These are phyloP conservation scores for Thymus mandschuricus DNA, from an alignment of 257 asterid species.

Conservation along the genomic window DNA sequence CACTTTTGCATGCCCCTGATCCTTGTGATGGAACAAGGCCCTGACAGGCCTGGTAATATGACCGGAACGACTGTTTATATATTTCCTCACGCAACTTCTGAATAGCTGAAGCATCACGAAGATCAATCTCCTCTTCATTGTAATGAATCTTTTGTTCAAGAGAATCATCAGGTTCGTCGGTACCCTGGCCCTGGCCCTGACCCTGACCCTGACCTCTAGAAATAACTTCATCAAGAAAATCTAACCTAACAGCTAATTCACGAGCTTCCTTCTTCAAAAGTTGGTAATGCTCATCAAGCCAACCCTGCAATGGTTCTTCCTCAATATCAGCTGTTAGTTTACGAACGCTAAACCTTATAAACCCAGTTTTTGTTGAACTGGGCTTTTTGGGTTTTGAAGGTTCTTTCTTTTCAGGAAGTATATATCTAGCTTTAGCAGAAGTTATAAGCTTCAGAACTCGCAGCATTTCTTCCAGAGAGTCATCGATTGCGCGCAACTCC, in stretches of 20 bases:
- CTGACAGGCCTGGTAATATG: conserved; percentile 91
- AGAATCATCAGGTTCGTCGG: conserved; percentile 60
- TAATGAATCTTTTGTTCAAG: conserved; percentile 58
- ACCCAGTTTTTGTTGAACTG: conserved; percentile 74
- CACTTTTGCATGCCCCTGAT: conserved; percentile 91
- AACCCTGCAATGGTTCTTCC: conserved; percentile 99
- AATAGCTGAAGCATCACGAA: conserved; percentile 66
- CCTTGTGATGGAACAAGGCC: conserved; percentile 72
- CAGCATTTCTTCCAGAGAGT: conserved; percentile 93
- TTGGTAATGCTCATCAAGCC: conserved; percentile 98
- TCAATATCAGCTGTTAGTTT: conserved; percentile 88
- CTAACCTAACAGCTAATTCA: conserved; percentile 90
- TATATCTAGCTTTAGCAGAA: conserved; percentile 71
- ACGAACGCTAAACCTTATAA: conserved; percentile 71
- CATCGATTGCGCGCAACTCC: conserved; percentile 98
- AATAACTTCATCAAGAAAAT: conserved; percentile 83
- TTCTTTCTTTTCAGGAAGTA: conserved; percentile 74
- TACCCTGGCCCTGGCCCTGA: conserved; percentile 46
- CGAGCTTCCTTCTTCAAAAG: conserved; percentile 92
- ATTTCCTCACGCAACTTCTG: conserved; percentile 77
- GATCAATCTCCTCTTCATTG: conserved; percentile 71
- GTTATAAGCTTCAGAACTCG: conserved; percentile 92
- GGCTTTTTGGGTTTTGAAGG: conserved; percentile 75
- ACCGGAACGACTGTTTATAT: conserved; percentile 73
- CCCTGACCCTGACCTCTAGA: conserved; percentile 54